Percentiles rank a stretch among this genome's conserved stretches.
Evolutionary conservation across 805 yeast species (phyloP).

Genomic region (Cephaloascus albidus): DNA sequence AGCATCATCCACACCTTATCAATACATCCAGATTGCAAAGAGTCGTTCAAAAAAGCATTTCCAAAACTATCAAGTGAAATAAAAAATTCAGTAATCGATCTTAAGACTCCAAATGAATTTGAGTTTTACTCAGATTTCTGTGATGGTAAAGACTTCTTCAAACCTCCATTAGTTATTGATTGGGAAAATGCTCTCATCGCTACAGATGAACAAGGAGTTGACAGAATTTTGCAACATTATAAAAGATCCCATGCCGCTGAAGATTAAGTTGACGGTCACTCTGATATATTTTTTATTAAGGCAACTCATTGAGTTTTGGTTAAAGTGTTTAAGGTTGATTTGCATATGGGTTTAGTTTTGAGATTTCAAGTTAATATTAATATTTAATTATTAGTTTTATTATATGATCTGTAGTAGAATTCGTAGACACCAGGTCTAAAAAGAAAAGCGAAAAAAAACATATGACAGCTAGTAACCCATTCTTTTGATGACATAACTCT

Average conservation of each 20-base stretch:
- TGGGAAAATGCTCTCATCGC: slow-evolving; percentile 54
- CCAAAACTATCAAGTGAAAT: slow-evolving; percentile 9
- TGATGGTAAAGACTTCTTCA: slow-evolving; percentile 12
- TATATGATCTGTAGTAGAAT: background rate
- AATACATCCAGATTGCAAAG: slow-evolving; percentile 15
- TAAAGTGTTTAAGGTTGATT: no score
- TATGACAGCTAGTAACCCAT: slow-evolving; percentile 52
- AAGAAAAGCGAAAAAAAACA: slow-evolving; percentile 1
- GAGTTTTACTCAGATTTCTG: slow-evolving; percentile 2
- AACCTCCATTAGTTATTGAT: slow-evolving; percentile 47
- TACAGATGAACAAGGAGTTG: slow-evolving; percentile 32
- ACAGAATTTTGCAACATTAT: slow-evolving; percentile 32
- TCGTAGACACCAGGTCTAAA: background rate
- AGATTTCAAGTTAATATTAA: no score
- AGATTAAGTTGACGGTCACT: no score
- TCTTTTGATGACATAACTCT: slow-evolving; percentile 80
- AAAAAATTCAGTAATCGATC: background rate
- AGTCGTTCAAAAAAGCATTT: slow-evolving; percentile 16
- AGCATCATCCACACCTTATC: slow-evolving; percentile 14
- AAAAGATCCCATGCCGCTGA: slow-evolving; percentile 3
- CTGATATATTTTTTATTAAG: no score
- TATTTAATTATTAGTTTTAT: no score
- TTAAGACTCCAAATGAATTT: background rate
- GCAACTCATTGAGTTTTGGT: no score
- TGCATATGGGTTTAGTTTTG: no score